Evolutionary conservation across 2,329 filamentous ascomycete genomes (phyloP).

Genomic region (Talaromyces sp.): DNA sequence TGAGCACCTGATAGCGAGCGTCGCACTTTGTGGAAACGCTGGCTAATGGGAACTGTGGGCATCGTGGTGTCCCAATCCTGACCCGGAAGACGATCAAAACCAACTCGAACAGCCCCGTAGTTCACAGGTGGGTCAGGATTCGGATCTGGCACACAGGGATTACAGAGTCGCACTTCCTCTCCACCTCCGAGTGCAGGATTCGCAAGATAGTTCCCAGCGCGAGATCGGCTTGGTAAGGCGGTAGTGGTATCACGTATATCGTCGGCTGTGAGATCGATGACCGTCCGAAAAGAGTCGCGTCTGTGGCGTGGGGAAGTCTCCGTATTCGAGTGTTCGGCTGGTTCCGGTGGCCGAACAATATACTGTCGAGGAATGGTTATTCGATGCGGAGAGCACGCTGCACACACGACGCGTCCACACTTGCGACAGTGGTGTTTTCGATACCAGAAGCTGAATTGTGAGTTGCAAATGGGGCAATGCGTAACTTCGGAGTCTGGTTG

Average conservation of each 20-base stretch:
- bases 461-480: constrained; percentile 76
- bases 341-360: constrained; percentile 71
- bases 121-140: constrained; percentile 52
- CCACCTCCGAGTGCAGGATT: constrained; percentile 57
- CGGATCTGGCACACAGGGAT: constrained; percentile 67
- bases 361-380: constrained; percentile 93
- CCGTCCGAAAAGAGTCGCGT: constrained; percentile 31
- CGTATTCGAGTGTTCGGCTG: constrained; percentile 20
- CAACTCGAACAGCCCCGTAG: constrained; percentile 24
- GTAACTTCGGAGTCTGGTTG: constrained; percentile 81
- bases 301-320: background rate
- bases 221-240: background rate
- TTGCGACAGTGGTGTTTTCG: constrained; percentile 95
- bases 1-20: constrained; percentile 23
- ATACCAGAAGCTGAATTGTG: constrained; percentile 76
- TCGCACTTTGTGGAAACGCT: constrained; percentile 24
- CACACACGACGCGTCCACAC: constrained; percentile 89
- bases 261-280: constrained; percentile 39
- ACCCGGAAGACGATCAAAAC: constrained; percentile 16
- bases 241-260: background rate
- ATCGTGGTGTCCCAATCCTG: constrained; percentile 15
- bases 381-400: constrained; percentile 82
- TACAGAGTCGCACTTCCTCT: constrained; percentile 65
- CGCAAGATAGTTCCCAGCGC: background rate
- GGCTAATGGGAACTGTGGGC: constrained; percentile 15